Percentiles rank a stretch among this genome's conserved stretches.
These are phyloP conservation scores for Pisolithus microcarpus DNA, from an alignment of 768 basidiomycete species.

Conservation along the genomic window DNA sequence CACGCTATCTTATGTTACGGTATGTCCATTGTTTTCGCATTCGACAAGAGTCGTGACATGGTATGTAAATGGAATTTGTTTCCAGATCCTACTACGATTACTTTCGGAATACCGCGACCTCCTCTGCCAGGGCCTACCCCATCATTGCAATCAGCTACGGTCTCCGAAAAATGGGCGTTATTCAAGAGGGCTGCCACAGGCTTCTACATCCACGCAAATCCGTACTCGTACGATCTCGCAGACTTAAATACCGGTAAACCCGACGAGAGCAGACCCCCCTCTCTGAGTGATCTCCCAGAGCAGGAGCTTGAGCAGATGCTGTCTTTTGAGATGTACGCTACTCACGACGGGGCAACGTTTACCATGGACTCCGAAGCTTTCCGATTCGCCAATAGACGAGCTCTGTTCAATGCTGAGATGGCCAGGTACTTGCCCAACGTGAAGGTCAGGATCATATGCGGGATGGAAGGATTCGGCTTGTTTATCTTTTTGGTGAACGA, in stretches of 20 bases:
- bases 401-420: constrained; percentile 2
- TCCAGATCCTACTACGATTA: background rate
- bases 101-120: background rate
- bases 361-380: background rate
- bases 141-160: background rate
- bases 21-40: background rate
- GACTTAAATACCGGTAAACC: background rate
- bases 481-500: background rate
- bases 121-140: background rate
- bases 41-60: background rate
- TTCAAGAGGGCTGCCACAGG: constrained; percentile 1
- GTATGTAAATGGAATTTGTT: background rate
- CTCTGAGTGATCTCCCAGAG: constrained; percentile 1
- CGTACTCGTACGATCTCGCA: background rate
- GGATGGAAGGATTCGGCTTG: background rate
- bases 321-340: background rate
- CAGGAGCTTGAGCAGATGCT: constrained; percentile 1
- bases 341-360: background rate
- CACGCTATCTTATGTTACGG: constrained; percentile 6
- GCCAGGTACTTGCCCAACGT: constrained; percentile 2
- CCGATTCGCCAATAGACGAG: background rate
- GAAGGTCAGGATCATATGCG: constrained; percentile 2
- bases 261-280: background rate
- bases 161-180: background rate
- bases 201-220: background rate